phyloP scores from a whole-genome alignment of 345 rosid genomes.

The Brassica cretica region DNA sequence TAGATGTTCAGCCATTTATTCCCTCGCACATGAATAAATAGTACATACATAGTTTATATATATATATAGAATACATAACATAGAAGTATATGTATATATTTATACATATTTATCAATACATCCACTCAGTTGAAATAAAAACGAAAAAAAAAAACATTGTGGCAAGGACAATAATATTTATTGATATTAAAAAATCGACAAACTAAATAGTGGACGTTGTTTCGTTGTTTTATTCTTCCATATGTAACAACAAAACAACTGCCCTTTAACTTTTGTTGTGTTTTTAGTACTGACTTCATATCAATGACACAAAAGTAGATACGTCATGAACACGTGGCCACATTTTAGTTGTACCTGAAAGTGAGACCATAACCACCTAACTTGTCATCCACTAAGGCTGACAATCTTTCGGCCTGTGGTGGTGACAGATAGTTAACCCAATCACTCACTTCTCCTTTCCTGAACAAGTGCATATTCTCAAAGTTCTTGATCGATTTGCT shows the following conservation, averaged over 20 bases:
- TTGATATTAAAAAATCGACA: conserved; percentile 10
- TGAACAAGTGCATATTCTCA: conserved; percentile 49
- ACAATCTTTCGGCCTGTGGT: conserved; percentile 42
- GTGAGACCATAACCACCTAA: conserved; percentile 51
- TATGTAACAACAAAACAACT: conserved; percentile 16
- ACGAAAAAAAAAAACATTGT: not conserved
- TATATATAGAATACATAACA: not conserved
- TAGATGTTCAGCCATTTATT: not conserved
- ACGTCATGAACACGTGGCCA: conserved; percentile 16
- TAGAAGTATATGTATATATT: not conserved
- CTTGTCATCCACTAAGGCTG: conserved; percentile 45
- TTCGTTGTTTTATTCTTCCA: conserved; percentile 20
- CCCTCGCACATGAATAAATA: not conserved
- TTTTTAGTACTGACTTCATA: not conserved
- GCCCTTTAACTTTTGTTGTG: not conserved
- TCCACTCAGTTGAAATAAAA: not conserved
- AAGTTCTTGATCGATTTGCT: conserved; percentile 47
- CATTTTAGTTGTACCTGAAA: conserved; percentile 41
- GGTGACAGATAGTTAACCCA: conserved; percentile 51
- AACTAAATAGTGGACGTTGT: conserved; percentile 15
- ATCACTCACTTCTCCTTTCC: conserved; percentile 52
- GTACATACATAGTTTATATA: not conserved
- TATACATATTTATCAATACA: not conserved
- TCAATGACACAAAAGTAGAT: conserved; percentile 3
- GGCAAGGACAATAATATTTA: conserved; percentile 17